Evolutionary conservation across 257 asterid species (phyloP).

Genomic region (Mentha longifolia): DNA sequence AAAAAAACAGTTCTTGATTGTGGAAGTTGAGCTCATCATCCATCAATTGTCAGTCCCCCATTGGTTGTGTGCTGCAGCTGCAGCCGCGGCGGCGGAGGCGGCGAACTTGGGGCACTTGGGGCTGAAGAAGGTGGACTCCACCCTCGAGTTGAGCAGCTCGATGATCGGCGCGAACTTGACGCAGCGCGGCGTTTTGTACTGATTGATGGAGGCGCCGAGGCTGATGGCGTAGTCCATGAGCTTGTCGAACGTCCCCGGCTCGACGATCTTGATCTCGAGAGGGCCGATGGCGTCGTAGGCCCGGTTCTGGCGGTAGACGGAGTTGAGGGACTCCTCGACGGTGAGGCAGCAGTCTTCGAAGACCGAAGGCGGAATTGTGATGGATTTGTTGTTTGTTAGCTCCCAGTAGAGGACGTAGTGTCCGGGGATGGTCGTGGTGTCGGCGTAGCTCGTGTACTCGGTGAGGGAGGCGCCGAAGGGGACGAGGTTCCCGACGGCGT

Average conservation of each 20-base stretch:
- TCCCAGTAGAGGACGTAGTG: slow-evolving; percentile 92
- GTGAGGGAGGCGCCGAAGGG: slow-evolving; percentile 67
- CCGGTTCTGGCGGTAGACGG: slow-evolving; percentile 83
- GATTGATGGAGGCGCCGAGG: slow-evolving; percentile 85
- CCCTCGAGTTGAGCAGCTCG: slow-evolving; percentile 70
- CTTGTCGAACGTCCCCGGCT: slow-evolving; percentile 81
- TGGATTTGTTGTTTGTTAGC: slow-evolving; percentile 50
- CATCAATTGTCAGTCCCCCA: slow-evolving; percentile 62
- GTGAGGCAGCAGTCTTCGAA: slow-evolving; percentile 87
- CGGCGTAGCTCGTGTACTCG: slow-evolving; percentile 90
- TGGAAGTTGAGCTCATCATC: slow-evolving; percentile 38
- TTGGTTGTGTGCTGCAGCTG: slow-evolving; percentile 51
- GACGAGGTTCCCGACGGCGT: slow-evolving; percentile 57
- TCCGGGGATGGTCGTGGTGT: slow-evolving; percentile 68
- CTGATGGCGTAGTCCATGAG: slow-evolving; percentile 92
- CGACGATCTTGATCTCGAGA: slow-evolving; percentile 81
- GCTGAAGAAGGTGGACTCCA: slow-evolving; percentile 61
- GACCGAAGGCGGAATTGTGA: slow-evolving; percentile 76
- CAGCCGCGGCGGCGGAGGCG: too few relatives aligned
- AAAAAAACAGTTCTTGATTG: slow-evolving; percentile 40
- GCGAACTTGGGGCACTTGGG: slow-evolving; percentile 87
- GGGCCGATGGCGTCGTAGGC: slow-evolving; percentile 81
- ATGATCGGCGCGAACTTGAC: slow-evolving; percentile 81
- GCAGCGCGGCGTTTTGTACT: slow-evolving; percentile 91
- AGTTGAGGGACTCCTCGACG: slow-evolving; percentile 79